Percentiles rank a stretch among this genome's conserved stretches.
These are phyloP conservation scores for Geranium incanum DNA, from an alignment of 441 rosid species.

Conservation along the genomic window DNA sequence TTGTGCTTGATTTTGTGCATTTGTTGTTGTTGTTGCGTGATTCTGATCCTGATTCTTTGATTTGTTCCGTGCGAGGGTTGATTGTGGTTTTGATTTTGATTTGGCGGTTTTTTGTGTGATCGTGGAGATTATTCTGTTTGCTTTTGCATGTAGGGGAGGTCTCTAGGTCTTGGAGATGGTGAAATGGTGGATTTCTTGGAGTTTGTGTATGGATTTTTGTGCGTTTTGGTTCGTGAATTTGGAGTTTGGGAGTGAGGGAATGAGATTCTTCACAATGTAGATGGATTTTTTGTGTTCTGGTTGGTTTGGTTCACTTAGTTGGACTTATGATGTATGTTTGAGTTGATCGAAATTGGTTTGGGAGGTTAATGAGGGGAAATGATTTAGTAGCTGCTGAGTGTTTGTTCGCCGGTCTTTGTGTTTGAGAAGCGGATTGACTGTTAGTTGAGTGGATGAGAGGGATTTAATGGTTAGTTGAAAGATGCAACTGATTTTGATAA, in stretches of 20 bases:
- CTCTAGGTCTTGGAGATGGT: background rate
- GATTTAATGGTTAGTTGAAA: background rate
- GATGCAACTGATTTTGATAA: background rate
- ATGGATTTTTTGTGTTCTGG: constrained; percentile 3
- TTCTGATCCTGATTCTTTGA: background rate
- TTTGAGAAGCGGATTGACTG: background rate
- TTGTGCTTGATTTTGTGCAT: constrained; percentile 5
- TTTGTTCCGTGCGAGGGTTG: background rate
- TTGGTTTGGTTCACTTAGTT: background rate
- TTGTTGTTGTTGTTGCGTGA: background rate
- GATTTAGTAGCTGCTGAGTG: background rate
- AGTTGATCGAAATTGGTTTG: background rate
- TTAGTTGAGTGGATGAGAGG: background rate
- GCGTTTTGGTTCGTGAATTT: constrained; percentile 7
- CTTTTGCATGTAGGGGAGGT: constrained; percentile 4
- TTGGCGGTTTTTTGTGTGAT: background rate
- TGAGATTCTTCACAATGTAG: constrained; percentile 26
- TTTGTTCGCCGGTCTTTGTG: background rate
- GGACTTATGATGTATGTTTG: background rate
- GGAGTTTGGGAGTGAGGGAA: constrained; percentile 11
- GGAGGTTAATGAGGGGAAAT: background rate
- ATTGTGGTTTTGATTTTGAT: background rate
- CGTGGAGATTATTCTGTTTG: background rate
- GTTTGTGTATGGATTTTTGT: constrained; percentile 15
- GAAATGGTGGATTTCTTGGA: constrained; percentile 9